Evolutionary conservation across 169 alveolate genomes (phyloP).

Genomic region (Eimeria brunetti): DNA sequence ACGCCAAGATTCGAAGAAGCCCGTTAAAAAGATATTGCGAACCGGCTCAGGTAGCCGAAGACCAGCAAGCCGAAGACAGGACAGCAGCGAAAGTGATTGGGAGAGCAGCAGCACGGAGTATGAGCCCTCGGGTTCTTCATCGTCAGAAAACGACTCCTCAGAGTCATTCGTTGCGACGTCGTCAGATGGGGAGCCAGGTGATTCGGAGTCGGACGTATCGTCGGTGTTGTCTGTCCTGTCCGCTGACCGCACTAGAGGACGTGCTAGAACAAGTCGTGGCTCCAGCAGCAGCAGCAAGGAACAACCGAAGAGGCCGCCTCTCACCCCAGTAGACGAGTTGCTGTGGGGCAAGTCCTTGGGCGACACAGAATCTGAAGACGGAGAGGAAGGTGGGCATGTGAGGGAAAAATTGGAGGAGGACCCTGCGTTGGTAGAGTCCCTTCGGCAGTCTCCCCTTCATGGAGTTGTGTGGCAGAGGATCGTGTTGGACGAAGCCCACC

Average conservation of each 20-base stretch:
- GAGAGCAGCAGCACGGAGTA: slow-evolving; percentile 56
- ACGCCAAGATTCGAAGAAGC: background rate
- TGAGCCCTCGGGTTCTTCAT: slow-evolving; percentile 49
- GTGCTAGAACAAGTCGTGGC: background rate
- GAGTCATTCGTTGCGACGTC: slow-evolving; percentile 51
- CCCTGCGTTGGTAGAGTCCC: slow-evolving; percentile 25
- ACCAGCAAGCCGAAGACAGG: background rate
- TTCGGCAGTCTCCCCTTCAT: slow-evolving; percentile 67
- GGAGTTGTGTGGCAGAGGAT: slow-evolving; percentile 87
- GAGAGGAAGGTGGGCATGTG: slow-evolving; percentile 71
- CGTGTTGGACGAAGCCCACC: slow-evolving; percentile 98
- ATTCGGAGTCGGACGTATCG: slow-evolving; percentile 24
- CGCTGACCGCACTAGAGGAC: slow-evolving; percentile 13
- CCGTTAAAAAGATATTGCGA: background rate
- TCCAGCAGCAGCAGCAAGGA: slow-evolving; percentile 28
- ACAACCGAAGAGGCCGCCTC: background rate
- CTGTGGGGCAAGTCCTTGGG: slow-evolving; percentile 54
- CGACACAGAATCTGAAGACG: slow-evolving; percentile 62
- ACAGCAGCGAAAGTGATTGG: slow-evolving; percentile 57
- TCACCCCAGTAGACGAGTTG: slow-evolving; percentile 56
- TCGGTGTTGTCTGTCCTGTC: slow-evolving; percentile 25
- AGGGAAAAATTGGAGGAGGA: slow-evolving; percentile 77
- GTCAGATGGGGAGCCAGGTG: background rate
- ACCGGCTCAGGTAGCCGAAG: background rate
- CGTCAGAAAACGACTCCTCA: slow-evolving; percentile 39